phyloP scores from a whole-genome alignment of 2,329 filamentous ascomycete species.

The Trichophyton rubrum region DNA sequence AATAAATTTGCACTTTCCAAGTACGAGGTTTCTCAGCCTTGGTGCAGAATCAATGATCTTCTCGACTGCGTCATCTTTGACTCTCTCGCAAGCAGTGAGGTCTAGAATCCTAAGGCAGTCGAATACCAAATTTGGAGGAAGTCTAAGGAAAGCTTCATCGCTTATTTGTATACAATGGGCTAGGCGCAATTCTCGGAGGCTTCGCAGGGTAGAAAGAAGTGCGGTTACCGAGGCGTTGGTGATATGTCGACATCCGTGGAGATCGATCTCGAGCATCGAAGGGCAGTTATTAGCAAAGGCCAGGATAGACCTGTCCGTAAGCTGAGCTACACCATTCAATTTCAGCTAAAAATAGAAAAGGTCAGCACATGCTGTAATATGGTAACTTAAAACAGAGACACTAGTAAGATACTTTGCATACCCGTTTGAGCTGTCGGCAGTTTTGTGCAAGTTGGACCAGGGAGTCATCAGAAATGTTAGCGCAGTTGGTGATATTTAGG shows the following conservation, averaged over 20 bases:
- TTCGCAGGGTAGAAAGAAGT: constrained; percentile 62
- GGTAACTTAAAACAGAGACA: not conserved
- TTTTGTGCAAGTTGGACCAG: constrained; percentile 66
- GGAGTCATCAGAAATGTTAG: constrained; percentile 72
- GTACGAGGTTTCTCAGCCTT: constrained; percentile 77
- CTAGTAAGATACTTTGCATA: constrained; percentile 32
- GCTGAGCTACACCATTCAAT: constrained; percentile 78
- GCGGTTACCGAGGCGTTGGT: constrained; percentile 73
- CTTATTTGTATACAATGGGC: constrained; percentile 75
- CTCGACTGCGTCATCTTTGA: constrained; percentile 78
- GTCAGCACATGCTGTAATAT: constrained; percentile 20
- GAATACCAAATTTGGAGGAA: constrained; percentile 57
- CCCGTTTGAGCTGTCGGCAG: constrained; percentile 77
- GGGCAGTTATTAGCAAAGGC: constrained; percentile 81
- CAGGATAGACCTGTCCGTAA: constrained; percentile 68
- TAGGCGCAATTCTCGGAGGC: constrained; percentile 80
- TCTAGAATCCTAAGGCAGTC: constrained; percentile 89
- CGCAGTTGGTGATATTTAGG: constrained; percentile 80
- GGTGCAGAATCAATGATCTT: constrained; percentile 80
- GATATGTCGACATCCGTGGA: constrained; percentile 71
- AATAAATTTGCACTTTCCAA: constrained; percentile 87
- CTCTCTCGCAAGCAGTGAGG: constrained; percentile 70
- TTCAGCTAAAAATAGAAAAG: constrained; percentile 53
- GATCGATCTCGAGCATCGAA: constrained; percentile 90
- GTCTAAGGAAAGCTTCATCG: constrained; percentile 72